These are phyloP conservation scores for Torulaspora gathmanii DNA, from an alignment of 805 yeast species.

Conservation along the genomic window DNA sequence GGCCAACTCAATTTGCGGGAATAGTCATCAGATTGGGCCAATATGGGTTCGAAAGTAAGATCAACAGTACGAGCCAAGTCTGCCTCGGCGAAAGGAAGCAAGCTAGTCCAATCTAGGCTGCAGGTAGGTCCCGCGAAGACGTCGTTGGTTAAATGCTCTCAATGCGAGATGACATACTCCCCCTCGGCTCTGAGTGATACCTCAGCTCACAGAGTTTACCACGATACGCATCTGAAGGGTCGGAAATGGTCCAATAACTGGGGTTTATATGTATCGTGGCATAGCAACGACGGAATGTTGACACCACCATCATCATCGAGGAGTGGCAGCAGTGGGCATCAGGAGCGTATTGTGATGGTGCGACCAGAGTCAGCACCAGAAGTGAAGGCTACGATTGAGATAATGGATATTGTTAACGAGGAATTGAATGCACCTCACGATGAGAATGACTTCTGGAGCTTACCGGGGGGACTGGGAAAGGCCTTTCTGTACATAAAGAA, in stretches of 20 bases:
- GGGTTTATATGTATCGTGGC: constrained; percentile 28
- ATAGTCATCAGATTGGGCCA: neutral
- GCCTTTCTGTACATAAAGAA: constrained; percentile 48
- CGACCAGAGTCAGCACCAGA: constrained; percentile 34
- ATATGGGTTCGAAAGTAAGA: constrained; percentile 1
- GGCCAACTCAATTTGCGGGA: neutral
- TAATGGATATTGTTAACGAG: constrained; percentile 51
- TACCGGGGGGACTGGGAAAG: constrained; percentile 33
- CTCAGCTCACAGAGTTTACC: constrained; percentile 47
- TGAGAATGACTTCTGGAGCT: constrained; percentile 41
- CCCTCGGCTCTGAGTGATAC: constrained; percentile 19
- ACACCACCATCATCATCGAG: constrained; percentile 18
- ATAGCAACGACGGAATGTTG: constrained; percentile 1
- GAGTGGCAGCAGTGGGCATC: neutral
- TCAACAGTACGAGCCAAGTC: neutral
- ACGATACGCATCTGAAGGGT: constrained; percentile 46
- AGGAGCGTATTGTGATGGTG: constrained; percentile 38
- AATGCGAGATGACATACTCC: constrained; percentile 31
- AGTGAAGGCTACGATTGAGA: constrained; percentile 35
- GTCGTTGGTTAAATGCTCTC: constrained; percentile 19
- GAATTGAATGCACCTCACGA: constrained; percentile 56
- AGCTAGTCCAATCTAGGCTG: constrained; percentile 20
- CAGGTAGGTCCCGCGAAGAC: constrained; percentile 13
- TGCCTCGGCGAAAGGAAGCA: constrained; percentile 3
- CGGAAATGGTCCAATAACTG: constrained; percentile 43